Evolutionary conservation across 768 basidiomycete genomes (phyloP).

Genomic region (Polyporus arcularius): DNA sequence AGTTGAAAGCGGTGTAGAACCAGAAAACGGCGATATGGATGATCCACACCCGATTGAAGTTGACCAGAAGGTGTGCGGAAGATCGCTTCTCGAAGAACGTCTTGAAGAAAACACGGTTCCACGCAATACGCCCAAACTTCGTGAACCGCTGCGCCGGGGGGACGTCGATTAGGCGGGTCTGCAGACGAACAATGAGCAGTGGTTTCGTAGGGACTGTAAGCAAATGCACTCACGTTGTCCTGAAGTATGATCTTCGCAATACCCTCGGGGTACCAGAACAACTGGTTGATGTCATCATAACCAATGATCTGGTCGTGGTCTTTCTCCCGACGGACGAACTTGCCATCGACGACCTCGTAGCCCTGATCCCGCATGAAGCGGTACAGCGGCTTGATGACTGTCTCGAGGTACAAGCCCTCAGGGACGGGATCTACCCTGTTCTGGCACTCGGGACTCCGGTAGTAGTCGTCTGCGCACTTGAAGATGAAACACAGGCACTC

Average conservation of each 20-base stretch:
- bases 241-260: constrained; percentile 87
- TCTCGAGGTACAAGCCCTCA: constrained; percentile 90
- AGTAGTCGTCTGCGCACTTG: constrained; percentile 99
- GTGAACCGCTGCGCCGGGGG: constrained; percentile 91
- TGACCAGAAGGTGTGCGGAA: constrained; percentile 89
- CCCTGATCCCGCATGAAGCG: constrained; percentile 96
- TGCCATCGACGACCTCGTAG: constrained; percentile 93
- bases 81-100: constrained; percentile 98
- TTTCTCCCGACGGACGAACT: constrained; percentile 90
- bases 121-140: constrained; percentile 90
- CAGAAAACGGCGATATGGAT: constrained; percentile 91
- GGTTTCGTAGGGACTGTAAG: neutral
- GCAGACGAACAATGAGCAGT: constrained; percentile 7
- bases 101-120: constrained; percentile 97
- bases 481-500: constrained; percentile 99
- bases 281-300: constrained; percentile 99
- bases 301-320: constrained; percentile 97
- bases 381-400: constrained; percentile 93
- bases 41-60: constrained; percentile 99
- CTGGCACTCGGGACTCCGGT: constrained; percentile 97
- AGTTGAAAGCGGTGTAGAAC: constrained; percentile 98
- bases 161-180: constrained; percentile 91
- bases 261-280: constrained; percentile 99
- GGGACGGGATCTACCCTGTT: constrained; percentile 90
- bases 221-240: constrained; percentile 68